phyloP scores from a whole-genome alignment of 768 basidiomycete species.

The Piloderma croceum region DNA sequence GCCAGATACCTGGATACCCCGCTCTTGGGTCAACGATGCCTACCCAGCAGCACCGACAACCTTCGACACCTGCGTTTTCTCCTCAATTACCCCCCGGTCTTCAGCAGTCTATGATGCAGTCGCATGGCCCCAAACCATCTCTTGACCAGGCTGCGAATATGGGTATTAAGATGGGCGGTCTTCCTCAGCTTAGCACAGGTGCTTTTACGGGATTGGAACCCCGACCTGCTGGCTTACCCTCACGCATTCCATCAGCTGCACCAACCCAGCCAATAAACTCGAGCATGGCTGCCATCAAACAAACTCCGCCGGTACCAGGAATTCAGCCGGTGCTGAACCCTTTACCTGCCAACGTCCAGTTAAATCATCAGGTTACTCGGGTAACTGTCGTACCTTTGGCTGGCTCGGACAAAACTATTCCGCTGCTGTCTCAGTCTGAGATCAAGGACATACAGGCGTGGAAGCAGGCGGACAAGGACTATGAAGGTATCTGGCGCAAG shows the following conservation, averaged over 20 bases:
- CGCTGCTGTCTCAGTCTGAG: conserved; percentile 45
- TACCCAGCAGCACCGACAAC: too few relatives aligned
- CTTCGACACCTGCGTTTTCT: too few relatives aligned
- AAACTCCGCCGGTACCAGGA: conserved; percentile 12
- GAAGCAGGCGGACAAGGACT: conserved; percentile 59
- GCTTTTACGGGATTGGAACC: not conserved
- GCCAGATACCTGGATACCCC: too few relatives aligned
- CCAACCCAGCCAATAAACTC: conserved; percentile 9
- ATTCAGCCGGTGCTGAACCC: conserved; percentile 36
- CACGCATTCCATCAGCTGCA: not conserved
- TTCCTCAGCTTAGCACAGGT: not conserved
- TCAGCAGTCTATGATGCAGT: too few relatives aligned
- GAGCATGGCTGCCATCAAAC: conserved; percentile 13
- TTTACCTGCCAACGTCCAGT: conserved; percentile 36
- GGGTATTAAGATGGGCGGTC: conserved; percentile 1
- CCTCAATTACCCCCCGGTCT: too few relatives aligned
- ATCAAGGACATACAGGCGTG: conserved; percentile 50
- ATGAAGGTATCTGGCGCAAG: conserved; percentile 42
- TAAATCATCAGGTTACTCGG: conserved; percentile 54
- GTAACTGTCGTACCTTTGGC: conserved; percentile 57
- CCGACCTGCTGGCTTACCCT: not conserved
- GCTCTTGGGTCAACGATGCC: too few relatives aligned
- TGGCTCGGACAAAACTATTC: conserved; percentile 49
- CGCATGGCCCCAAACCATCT: too few relatives aligned
- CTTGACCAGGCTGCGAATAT: too few relatives aligned